Base-by-base conservation (phyloP, 306 rosid species). In the Lathyrus aphaca region DNA sequence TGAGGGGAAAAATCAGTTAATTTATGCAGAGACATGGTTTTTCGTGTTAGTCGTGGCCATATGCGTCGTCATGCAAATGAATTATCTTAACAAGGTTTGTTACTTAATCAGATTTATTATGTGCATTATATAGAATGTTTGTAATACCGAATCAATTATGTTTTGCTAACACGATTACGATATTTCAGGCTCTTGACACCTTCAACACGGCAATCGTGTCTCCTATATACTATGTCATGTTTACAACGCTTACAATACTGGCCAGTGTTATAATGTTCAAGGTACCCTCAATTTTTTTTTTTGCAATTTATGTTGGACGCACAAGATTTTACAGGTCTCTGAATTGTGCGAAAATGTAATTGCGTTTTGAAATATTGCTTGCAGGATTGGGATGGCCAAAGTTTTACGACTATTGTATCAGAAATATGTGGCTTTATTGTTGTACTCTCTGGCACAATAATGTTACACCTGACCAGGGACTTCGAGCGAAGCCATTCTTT, bases 211-310 rank as follows among this genome's bases (percentile, higher is more conserved):
- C 94, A 17, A 32, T 91, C 9, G 96, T 91, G 42, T 91, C 97
- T 63, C 97, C 94, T 5, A 89, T 91, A 75, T 91, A 91, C 71
- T 91, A 91, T 5, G 94, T 87, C 75, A 87, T 91, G 96, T 91
- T 91, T 77, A 91, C 96, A 27, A 79, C 91, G 15, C 83, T 91
- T 30, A 84, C 97, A 50, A 87, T 91, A 80, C 75, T 89, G 19
- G 96, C 96, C 72, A 91, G 94, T 67, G 84, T 89, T 72, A 91
- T 89, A 73, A 89, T 91, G 97, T 91, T 91, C 61, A 91, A 91
- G 97, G 97, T 91, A 88, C 25, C 29, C 1, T 64, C 59, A 63
- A 43, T 14, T 21, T 38, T 60, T 38, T 60, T 71, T 44, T 29
- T 59, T 16, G 60, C 40, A 16, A 38, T 65, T 62, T 27, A 21